These are phyloP conservation scores for Fomes fomentarius DNA, from an alignment of 1,284 basidiomycete species.

Conservation along the genomic window DNA sequence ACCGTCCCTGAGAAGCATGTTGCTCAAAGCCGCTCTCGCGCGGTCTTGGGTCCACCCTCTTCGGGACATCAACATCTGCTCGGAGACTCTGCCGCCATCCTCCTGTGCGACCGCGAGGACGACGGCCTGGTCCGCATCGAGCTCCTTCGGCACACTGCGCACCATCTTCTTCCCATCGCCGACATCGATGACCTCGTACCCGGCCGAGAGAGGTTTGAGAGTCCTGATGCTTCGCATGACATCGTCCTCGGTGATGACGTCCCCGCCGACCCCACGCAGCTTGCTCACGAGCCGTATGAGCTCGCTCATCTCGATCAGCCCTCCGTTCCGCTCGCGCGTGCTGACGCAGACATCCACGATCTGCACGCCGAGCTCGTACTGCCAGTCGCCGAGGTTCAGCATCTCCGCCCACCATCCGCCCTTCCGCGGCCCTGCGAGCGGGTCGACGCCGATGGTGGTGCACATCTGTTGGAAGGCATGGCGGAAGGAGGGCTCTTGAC, in stretches of 20 bases:
- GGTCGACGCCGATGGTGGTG: conserved; percentile 92
- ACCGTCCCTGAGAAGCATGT: conserved; percentile 89
- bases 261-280: conserved; percentile 70
- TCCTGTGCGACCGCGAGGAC: conserved; percentile 77
- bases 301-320: conserved; percentile 89
- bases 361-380: conserved; percentile 95
- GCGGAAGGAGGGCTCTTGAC: conserved; percentile 85
- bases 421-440: conserved; percentile 82
- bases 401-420: conserved; percentile 92
- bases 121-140: conserved; percentile 82
- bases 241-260: conserved; percentile 81
- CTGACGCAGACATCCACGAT: conserved; percentile 96
- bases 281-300: conserved; percentile 79
- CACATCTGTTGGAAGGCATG: conserved; percentile 98
- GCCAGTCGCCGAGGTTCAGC: conserved; percentile 91
- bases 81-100: conserved; percentile 66
- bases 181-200: conserved; percentile 84
- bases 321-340: conserved; percentile 88
- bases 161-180: conserved; percentile 70
- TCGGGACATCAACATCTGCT: conserved; percentile 55
- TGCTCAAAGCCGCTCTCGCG: conserved; percentile 79
- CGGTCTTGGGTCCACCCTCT: conserved; percentile 83
- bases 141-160: conserved; percentile 73
- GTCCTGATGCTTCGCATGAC: conserved; percentile 86
- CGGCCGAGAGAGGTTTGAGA: conserved; percentile 85